These are phyloP conservation scores for Penicillium salamii DNA, from an alignment of 495 filamentous ascomycete genomes.

Conservation along the genomic window DNA sequence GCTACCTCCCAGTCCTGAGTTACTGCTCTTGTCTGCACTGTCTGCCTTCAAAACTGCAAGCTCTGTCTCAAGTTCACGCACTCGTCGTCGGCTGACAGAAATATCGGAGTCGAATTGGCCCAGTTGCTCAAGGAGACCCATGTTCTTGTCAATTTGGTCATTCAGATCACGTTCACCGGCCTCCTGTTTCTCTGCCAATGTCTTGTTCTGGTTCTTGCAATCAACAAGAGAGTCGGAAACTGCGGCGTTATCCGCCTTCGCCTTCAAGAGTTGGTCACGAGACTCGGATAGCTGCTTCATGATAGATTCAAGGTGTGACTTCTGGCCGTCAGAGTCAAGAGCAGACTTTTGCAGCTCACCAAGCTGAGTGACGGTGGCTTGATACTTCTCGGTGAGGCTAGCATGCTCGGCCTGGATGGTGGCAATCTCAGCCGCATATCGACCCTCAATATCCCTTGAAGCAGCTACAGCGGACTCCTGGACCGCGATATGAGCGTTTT, in stretches of 20 bases:
- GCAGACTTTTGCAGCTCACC: constrained; percentile 37
- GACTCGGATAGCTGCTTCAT: constrained; percentile 32
- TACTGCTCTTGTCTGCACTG: constrained; percentile 20
- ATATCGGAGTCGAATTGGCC: constrained; percentile 40
- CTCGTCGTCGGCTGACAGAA: constrained; percentile 37
- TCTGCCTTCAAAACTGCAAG: constrained; percentile 38
- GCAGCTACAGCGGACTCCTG: constrained; percentile 23
- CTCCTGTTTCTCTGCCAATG: constrained; percentile 35
- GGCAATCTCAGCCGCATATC: constrained; percentile 32
- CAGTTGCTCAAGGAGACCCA: constrained; percentile 44
- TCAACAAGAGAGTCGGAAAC: constrained; percentile 32
- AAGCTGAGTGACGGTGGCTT: constrained; percentile 24
- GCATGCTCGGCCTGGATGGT: constrained; percentile 32
- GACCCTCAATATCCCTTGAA: constrained; percentile 30
- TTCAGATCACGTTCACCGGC: constrained; percentile 39
- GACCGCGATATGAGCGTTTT: constrained; percentile 27
- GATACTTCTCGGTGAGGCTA: constrained; percentile 32
- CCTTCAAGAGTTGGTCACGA: constrained; percentile 32
- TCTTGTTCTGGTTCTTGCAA: constrained; percentile 26
- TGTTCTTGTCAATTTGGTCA: constrained; percentile 50
- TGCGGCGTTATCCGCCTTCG: constrained; percentile 33
- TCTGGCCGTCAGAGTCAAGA: constrained; percentile 24
- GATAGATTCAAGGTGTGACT: constrained; percentile 35
- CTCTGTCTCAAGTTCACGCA: constrained; percentile 48
- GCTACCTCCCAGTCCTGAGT: constrained; percentile 36